Conservation (phyloP, 768 basidiomycete species). For the Sutorius australiensis region DNA sequence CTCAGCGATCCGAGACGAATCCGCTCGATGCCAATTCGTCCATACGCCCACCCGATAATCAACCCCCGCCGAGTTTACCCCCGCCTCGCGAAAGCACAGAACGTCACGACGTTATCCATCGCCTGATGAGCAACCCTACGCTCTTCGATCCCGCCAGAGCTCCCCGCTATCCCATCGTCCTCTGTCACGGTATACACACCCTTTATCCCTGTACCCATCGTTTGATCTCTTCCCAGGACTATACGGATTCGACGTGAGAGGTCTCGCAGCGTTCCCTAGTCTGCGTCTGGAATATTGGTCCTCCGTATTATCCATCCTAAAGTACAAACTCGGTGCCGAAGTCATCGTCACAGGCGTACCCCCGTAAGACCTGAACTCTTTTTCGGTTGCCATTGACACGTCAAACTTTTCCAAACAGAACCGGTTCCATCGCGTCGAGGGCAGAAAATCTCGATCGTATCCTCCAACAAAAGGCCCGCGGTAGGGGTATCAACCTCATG, state of each 20-base stretch:
- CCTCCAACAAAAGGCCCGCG: slow-evolving; percentile 60
- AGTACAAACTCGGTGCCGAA: slow-evolving; percentile 80
- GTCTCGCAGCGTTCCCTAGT: slow-evolving; percentile 76
- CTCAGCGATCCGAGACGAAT: background rate
- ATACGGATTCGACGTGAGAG: slow-evolving; percentile 92
- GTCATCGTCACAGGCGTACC: slow-evolving; percentile 97
- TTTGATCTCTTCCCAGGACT: slow-evolving; percentile 50
- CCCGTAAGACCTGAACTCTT: slow-evolving; percentile 49
- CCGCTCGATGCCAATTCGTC: background rate
- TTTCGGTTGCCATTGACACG: background rate
- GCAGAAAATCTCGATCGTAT: slow-evolving; percentile 72
- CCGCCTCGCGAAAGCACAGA: slow-evolving; percentile 17
- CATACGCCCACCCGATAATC: slow-evolving; percentile 11
- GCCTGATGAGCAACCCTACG: slow-evolving; percentile 69
- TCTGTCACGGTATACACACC: slow-evolving; percentile 77
- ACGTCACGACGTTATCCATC: slow-evolving; percentile 55
- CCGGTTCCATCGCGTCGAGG: slow-evolving; percentile 83
- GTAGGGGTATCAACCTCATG: slow-evolving; percentile 85
- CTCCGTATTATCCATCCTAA: slow-evolving; percentile 75
- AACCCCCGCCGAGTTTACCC: background rate
- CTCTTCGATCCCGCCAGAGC: slow-evolving; percentile 73
- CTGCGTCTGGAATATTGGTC: slow-evolving; percentile 94
- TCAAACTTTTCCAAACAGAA: slow-evolving; percentile 44
- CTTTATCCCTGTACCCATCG: background rate
- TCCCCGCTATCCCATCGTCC: slow-evolving; percentile 86